Base-by-base conservation (phyloP, 2,329 filamentous ascomycete species). In the Chaetomium strumarium region DNA sequence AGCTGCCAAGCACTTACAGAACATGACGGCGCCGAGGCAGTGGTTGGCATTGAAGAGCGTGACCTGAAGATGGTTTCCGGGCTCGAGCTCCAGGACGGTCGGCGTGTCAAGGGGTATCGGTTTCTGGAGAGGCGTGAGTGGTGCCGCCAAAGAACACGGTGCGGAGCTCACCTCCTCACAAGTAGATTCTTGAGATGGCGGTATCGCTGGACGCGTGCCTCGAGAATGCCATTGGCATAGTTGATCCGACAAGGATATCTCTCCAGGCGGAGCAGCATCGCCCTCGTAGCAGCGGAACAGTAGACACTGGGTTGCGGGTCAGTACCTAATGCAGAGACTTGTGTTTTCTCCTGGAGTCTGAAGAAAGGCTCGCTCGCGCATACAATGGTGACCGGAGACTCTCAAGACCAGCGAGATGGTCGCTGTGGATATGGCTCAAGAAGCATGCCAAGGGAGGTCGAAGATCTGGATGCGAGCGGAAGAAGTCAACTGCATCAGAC, bases 11-110 rank as follows among this genome's bases (percentile, higher is more conserved):
- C 58, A 67, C 78, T 58, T 65, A 82, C 79, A 73, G 64, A 96
- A 96, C 90, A 96, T 95, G 16, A 93, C 89, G 16, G 90, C 84
- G 0, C 92, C 91, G 0, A 86, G 79, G 62, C 92, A 97, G 65
- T 96, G 92, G 62, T 97, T 96, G 1, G 92, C 90, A 71, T 96
- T 86, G 47, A 96, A 80, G 0, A 96, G 74, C 0, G 90, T 96
- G 16, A 95, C 88, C 43, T 84, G 82, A 20, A 96, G 82, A n/a
- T 70, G 72, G 43, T 79, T 77, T 1, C 80, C 80, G 0, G 85
- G 88, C 1, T 75, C 76, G 2, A 96, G 75, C 62, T 95, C 88
- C 43, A 97, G 80, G 4, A 72, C 69, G 0, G 85, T 91, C 0
- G 90, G 88, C 0, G 89, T 90, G 46, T 93, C 85, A 9, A 96